These are phyloP conservation scores for Solanum appendiculatum DNA, from an alignment of 257 asterid species.

Conservation along the genomic window DNA sequence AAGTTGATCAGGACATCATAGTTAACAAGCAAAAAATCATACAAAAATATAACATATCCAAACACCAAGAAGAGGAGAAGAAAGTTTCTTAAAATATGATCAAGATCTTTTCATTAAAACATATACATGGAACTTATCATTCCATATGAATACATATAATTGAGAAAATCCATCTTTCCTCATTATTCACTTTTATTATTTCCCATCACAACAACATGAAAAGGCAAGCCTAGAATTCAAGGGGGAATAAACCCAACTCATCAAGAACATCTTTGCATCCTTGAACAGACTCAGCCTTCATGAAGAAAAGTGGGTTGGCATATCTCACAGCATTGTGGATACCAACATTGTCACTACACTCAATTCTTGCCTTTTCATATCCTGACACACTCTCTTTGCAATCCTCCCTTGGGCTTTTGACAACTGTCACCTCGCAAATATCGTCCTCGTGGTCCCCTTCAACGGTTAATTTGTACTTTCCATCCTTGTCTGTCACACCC, in stretches of 20 bases:
- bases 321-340: background rate
- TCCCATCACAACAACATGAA: background rate
- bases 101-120: background rate
- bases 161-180: background rate
- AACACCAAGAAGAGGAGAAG: background rate
- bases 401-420: slow-evolving; percentile 14
- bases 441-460: slow-evolving; percentile 26
- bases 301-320: slow-evolving; percentile 39
- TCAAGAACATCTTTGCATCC: slow-evolving; percentile 12
- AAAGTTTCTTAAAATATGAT: background rate
- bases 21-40: background rate
- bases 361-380: slow-evolving; percentile 11
- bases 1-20: background rate
- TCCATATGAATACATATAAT: no score
- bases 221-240: background rate
- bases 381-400: slow-evolving; percentile 12
- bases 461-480: slow-evolving; percentile 16
- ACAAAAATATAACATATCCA: background rate
- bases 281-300: background rate
- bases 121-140: background rate
- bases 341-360: slow-evolving; percentile 22
- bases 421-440: slow-evolving; percentile 23
- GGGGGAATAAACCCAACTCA: slow-evolving; percentile 10
- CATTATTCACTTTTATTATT: background rate
- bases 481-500: slow-evolving; percentile 5